Percentiles rank a stretch among this genome's conserved stretches.
Conservation (phyloP, 257 asterid species). For the Datura wrightii region DNA sequence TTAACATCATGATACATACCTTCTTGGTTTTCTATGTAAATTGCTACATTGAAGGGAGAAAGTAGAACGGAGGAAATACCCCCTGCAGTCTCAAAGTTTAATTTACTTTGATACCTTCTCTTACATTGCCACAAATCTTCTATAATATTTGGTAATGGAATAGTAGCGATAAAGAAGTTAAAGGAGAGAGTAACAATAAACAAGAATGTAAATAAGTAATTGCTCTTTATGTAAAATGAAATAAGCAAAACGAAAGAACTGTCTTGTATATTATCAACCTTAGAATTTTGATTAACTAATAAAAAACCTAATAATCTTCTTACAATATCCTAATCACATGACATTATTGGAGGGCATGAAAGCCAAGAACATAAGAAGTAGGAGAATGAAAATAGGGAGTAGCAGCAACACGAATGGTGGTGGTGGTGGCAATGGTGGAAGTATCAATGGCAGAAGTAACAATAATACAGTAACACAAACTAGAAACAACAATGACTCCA, state of each 20-base stretch:
- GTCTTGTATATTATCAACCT: not conserved
- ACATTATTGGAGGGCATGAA: slow-evolving; percentile 37
- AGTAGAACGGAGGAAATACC: too few relatives aligned
- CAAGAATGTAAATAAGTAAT: not conserved
- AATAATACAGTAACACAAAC: slow-evolving; percentile 37
- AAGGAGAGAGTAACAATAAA: not conserved
- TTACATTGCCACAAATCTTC: too few relatives aligned
- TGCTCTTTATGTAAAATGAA: slow-evolving; percentile 7
- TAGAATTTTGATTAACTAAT: not conserved
- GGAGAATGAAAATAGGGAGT: slow-evolving; percentile 39
- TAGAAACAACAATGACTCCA: slow-evolving; percentile 37
- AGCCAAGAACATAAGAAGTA: slow-evolving; percentile 39
- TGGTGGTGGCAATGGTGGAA: slow-evolving; percentile 46
- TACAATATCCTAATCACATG: not conserved
- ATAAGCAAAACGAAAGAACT: not conserved
- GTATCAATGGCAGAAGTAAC: slow-evolving; percentile 41
- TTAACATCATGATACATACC: too few relatives aligned
- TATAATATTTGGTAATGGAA: not conserved
- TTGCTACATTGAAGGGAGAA: too few relatives aligned
- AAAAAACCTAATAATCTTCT: not conserved
- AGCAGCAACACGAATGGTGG: slow-evolving; percentile 40
- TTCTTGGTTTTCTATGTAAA: too few relatives aligned
- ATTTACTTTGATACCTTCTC: too few relatives aligned
- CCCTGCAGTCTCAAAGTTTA: too few relatives aligned
- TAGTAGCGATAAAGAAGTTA: not conserved